Conservation (phyloP, 805 yeast species). For the Tetrapisispora pingtungensis region DNA sequence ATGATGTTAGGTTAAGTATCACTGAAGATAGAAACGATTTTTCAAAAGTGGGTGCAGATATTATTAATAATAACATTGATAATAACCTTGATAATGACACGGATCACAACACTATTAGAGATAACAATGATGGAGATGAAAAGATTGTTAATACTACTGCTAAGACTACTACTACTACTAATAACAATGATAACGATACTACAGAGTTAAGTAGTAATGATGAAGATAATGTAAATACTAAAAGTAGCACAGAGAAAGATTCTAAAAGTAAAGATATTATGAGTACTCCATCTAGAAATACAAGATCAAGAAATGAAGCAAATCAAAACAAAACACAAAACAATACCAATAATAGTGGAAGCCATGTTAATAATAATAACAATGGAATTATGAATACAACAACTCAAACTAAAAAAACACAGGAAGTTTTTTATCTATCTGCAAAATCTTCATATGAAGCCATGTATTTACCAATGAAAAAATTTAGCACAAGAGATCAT, state of each 20-base stretch:
- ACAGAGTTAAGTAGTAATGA: not conserved
- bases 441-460: slow-evolving; percentile 31
- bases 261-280: not conserved
- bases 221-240: not conserved
- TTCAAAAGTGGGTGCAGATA: not conserved
- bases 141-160: too few relatives aligned
- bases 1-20: not conserved
- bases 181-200: not conserved
- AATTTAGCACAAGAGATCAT: slow-evolving; percentile 35
- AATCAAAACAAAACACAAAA: not conserved
- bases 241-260: not conserved
- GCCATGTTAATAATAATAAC: not conserved
- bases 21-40: not conserved
- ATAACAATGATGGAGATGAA: too few relatives aligned
- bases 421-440: slow-evolving; percentile 3
- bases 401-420: not conserved
- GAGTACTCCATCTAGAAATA: not conserved
- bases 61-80: not conserved
- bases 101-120: too few relatives aligned
- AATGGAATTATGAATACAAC: not conserved
- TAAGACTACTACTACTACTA: not conserved
- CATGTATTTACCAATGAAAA: slow-evolving; percentile 26
- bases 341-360: not conserved
- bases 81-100: not conserved
- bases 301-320: not conserved